A percentile compares a stretch with the other conserved stretches of the same genome.
These are phyloP conservation scores for Fusarium buharicum DNA, from an alignment of 2,329 filamentous ascomycete species.

Conservation along the genomic window DNA sequence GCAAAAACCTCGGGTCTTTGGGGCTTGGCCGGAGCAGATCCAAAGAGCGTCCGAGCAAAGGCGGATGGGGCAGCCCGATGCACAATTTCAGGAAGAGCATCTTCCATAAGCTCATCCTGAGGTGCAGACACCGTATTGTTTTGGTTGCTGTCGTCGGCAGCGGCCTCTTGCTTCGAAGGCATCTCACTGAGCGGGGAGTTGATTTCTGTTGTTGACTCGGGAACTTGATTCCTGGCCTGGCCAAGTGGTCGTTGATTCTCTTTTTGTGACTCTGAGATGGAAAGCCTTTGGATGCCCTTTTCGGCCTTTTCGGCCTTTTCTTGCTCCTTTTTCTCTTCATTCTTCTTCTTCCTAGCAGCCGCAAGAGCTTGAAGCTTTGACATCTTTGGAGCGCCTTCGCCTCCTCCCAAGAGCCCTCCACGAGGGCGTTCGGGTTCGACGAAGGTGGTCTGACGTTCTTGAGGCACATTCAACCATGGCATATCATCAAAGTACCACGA, in stretches of 20 bases:
- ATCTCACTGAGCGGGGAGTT: slow-evolving; percentile 1
- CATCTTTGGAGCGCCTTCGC: slow-evolving; percentile 72
- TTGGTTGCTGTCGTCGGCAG: neutral
- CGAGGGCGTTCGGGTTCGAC: slow-evolving; percentile 65
- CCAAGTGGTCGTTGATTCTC: slow-evolving; percentile 42
- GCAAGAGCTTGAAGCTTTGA: slow-evolving; percentile 93
- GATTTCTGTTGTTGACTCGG: slow-evolving; percentile 4
- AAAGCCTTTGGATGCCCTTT: slow-evolving; percentile 47
- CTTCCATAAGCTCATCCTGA: slow-evolving; percentile 1
- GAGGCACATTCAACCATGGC: slow-evolving; percentile 83
- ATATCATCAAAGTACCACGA: slow-evolving; percentile 81
- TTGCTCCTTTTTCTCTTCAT: slow-evolving; percentile 66
- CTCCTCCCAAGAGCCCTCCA: slow-evolving; percentile 82
- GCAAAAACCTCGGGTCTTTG: slow-evolving; percentile 50
- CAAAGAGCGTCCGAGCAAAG: slow-evolving; percentile 66
- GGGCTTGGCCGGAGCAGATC: slow-evolving; percentile 51
- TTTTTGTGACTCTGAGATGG: slow-evolving; percentile 47
- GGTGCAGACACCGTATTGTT: neutral
- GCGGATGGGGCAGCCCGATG: slow-evolving; percentile 57
- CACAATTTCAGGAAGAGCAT: slow-evolving; percentile 9
- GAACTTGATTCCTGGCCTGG: slow-evolving; percentile 40
- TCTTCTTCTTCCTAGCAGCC: slow-evolving; percentile 85
- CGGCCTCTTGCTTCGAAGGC: neutral
- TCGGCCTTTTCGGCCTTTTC: slow-evolving; percentile 45
- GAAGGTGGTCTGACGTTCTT: slow-evolving; percentile 72